These are phyloP conservation scores for Clohesyomyces aquaticus DNA, from an alignment of 495 filamentous ascomycete species.

Conservation along the genomic window DNA sequence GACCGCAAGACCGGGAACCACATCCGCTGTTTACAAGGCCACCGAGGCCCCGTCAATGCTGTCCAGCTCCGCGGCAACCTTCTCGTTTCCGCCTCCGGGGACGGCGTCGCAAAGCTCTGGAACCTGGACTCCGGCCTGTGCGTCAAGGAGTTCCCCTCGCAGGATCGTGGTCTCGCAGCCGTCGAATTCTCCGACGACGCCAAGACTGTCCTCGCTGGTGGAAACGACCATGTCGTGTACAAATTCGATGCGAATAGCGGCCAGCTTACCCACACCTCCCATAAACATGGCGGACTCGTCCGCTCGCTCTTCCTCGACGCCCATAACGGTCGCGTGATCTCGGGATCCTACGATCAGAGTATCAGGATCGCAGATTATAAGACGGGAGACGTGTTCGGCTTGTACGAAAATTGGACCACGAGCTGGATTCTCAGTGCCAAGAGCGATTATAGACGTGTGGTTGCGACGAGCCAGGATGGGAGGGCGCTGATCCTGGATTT, in stretches of 20 bases:
- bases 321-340: constrained; percentile 78
- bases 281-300: constrained; percentile 79
- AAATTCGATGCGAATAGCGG: constrained; percentile 92
- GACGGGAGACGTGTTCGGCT: constrained; percentile 69
- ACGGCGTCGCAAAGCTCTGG: constrained; percentile 92
- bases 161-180: constrained; percentile 89
- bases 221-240: constrained; percentile 91
- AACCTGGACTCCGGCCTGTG: constrained; percentile 82
- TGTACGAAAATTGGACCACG: constrained; percentile 86
- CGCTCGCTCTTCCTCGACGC: constrained; percentile 87
- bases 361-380: constrained; percentile 90
- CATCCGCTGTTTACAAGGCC: constrained; percentile 76
- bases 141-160: constrained; percentile 83
- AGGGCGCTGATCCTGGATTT: constrained; percentile 92
- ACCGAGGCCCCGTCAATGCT: constrained; percentile 90
- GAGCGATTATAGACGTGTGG: constrained; percentile 88
- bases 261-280: constrained; percentile 73
- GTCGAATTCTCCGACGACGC: constrained; percentile 94
- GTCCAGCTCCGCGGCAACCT: constrained; percentile 91
- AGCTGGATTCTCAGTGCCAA: constrained; percentile 97
- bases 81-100: constrained; percentile 88
- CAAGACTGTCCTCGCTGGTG: constrained; percentile 84
- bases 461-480: constrained; percentile 91
- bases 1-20: constrained; percentile 75
- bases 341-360: constrained; percentile 89